phyloP scores from a whole-genome alignment of 2,329 filamentous ascomycete species.

The Fusarium nanum region DNA sequence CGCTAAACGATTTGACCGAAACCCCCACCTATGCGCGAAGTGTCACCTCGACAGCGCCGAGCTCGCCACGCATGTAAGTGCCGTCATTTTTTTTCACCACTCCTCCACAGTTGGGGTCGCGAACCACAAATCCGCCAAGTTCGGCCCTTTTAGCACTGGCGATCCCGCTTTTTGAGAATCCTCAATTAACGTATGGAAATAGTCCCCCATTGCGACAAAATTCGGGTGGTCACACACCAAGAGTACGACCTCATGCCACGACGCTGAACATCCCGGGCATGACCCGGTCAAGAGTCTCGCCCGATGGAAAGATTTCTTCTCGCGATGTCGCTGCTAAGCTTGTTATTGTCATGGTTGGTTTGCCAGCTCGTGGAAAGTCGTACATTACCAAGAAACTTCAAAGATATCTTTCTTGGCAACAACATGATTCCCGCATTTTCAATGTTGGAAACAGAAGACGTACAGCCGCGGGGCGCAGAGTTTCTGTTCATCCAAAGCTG shows the following conservation, averaged over 20 bases:
- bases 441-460: slow-evolving; percentile 94
- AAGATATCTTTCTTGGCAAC: slow-evolving; percentile 95
- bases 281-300: slow-evolving; percentile 94
- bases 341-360: slow-evolving; percentile 97
- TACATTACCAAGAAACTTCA: slow-evolving; percentile 99
- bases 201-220: slow-evolving; percentile 78
- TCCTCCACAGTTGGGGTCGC: slow-evolving; percentile 27
- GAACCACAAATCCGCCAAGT: slow-evolving; percentile 38
- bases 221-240: slow-evolving; percentile 81
- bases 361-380: slow-evolving; percentile 95
- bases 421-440: slow-evolving; percentile 96
- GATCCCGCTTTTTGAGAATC: slow-evolving; percentile 29
- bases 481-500: slow-evolving; percentile 50
- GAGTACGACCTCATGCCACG: slow-evolving; percentile 84
- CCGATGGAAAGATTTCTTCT: slow-evolving; percentile 92
- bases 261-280: slow-evolving; percentile 97
- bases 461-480: slow-evolving; percentile 73
- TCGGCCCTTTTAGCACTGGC: slow-evolving; percentile 41
- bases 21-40: slow-evolving; percentile 68
- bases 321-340: slow-evolving; percentile 96
- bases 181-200: slow-evolving; percentile 42
- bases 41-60: slow-evolving; percentile 68
- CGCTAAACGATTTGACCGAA: slow-evolving; percentile 60
- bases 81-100: slow-evolving; percentile 20
- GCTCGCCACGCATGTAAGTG: slow-evolving; percentile 69